Conservation (phyloP, 495 filamentous ascomycete genomes). For the Hypoxylon intermedium region DNA sequence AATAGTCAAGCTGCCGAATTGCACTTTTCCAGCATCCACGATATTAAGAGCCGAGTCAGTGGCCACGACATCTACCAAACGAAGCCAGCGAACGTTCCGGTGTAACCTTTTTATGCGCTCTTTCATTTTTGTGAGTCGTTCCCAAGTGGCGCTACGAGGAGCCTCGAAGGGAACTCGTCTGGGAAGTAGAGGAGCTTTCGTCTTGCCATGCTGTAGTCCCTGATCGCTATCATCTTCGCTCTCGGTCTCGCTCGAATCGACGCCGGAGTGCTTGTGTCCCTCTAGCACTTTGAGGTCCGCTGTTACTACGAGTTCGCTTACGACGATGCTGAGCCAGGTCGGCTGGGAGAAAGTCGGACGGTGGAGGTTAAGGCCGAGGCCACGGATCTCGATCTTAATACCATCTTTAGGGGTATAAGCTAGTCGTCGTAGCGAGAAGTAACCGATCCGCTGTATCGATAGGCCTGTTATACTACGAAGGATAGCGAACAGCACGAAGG, state of each 20-base stretch:
- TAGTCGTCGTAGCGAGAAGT: slow-evolving; percentile 86
- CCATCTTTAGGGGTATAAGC: slow-evolving; percentile 87
- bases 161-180: slow-evolving; percentile 36
- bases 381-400: slow-evolving; percentile 85
- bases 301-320: slow-evolving; percentile 84
- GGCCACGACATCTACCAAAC: slow-evolving; percentile 88
- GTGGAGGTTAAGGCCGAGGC: slow-evolving; percentile 85
- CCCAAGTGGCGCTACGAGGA: slow-evolving; percentile 77
- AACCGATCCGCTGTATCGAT: slow-evolving; percentile 94
- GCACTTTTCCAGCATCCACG: slow-evolving; percentile 79
- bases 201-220: slow-evolving; percentile 15
- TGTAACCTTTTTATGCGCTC: slow-evolving; percentile 86
- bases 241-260: slow-evolving; percentile 38
- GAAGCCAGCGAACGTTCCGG: slow-evolving; percentile 84
- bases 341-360: slow-evolving; percentile 95
- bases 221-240: slow-evolving; percentile 30
- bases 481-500: slow-evolving; percentile 93
- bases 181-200: slow-evolving; percentile 25
- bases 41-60: slow-evolving; percentile 77
- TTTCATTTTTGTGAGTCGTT: slow-evolving; percentile 73
- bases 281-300: slow-evolving; percentile 74
- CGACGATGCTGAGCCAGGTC: slow-evolving; percentile 91
- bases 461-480: slow-evolving; percentile 90
- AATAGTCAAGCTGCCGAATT: slow-evolving; percentile 82
- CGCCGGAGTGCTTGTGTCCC: slow-evolving; percentile 45